phyloP scores from a whole-genome alignment of 2,329 filamentous ascomycete genomes.

The Cryphonectria radicalis region DNA sequence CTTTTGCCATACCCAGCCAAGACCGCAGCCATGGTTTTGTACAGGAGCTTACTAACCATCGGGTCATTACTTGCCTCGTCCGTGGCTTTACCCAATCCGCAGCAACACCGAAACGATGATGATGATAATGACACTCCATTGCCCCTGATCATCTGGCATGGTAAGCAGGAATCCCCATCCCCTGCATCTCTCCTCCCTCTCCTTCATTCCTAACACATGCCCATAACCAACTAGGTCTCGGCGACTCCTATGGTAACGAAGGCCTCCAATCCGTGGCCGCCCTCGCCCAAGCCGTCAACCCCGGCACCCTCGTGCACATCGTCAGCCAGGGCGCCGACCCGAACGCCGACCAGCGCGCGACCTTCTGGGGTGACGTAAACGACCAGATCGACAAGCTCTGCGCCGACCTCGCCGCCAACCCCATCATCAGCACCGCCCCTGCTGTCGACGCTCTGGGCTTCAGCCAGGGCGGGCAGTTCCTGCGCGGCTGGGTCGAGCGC shows the following conservation, averaged over 20 bases:
- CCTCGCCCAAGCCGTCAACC: constrained; percentile 74
- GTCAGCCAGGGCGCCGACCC: constrained; percentile 72
- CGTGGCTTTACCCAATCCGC: constrained; percentile 38
- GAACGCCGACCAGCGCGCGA: constrained; percentile 74
- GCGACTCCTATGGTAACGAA: constrained; percentile 75
- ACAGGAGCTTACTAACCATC: constrained; percentile 35
- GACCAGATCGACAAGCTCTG: constrained; percentile 79
- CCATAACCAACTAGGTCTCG: constrained; percentile 48
- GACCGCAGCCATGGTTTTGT: constrained; percentile 35
- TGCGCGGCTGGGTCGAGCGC: constrained; percentile 87
- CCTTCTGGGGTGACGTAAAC: constrained; percentile 90
- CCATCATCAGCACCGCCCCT: constrained; percentile 79
- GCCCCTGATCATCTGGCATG: constrained; percentile 95
- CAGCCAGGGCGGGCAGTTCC: constrained; percentile 93
- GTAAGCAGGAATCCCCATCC: constrained; percentile 32
- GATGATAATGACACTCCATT: constrained; percentile 68
- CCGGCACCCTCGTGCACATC: constrained; percentile 83
- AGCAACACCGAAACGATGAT: constrained; percentile 35
- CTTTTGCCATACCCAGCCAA: neutral
- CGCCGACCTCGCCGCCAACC: constrained; percentile 72
- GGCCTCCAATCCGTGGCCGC: constrained; percentile 73
- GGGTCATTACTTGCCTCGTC: constrained; percentile 41
- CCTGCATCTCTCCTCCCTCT: constrained; percentile 18
- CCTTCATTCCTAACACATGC: constrained; percentile 9
- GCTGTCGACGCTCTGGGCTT: constrained; percentile 92